Conservation (phyloP, 108 stramenopile species). For the Licmophora abbreviata region DNA sequence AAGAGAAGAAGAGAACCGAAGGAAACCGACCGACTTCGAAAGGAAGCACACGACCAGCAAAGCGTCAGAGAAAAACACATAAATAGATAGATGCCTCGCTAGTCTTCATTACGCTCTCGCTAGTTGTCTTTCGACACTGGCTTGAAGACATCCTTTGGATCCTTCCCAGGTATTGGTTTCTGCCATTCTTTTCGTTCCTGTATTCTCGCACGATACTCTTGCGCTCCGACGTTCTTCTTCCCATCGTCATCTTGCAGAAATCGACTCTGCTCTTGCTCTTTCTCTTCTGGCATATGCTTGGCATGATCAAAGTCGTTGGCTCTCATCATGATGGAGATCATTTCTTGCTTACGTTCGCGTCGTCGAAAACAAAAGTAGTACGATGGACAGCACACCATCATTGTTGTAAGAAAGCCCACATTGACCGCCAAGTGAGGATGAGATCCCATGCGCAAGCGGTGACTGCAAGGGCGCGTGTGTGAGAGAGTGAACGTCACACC, state of each 20-base stretch:
- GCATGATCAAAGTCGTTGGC: conserved; percentile 74
- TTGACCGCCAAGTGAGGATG: conserved; percentile 30
- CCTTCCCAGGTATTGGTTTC: conserved; percentile 35
- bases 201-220: conserved; percentile 55
- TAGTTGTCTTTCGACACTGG: too few relatives aligned
- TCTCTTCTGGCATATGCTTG: conserved; percentile 55
- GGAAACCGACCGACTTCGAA: too few relatives aligned
- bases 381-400: conserved; percentile 48
- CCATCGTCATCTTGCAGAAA: conserved; percentile 41
- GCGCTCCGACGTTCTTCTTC: conserved; percentile 3
- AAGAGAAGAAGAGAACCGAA: not conserved
- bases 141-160: conserved; percentile 54
- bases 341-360: conserved; percentile 60
- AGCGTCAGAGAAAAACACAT: too few relatives aligned
- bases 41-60: too few relatives aligned
- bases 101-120: too few relatives aligned
- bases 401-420: conserved; percentile 45
- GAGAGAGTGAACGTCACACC: too few relatives aligned
- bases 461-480: too few relatives aligned
- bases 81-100: too few relatives aligned
- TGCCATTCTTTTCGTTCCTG: conserved; percentile 83
- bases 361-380: conserved; percentile 76
- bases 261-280: conserved; percentile 60
- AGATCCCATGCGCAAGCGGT: conserved; percentile 71
- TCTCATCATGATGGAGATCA: conserved; percentile 78